These are phyloP conservation scores for Pterula multifida DNA, from an alignment of 1,284 basidiomycete species.

Conservation along the genomic window DNA sequence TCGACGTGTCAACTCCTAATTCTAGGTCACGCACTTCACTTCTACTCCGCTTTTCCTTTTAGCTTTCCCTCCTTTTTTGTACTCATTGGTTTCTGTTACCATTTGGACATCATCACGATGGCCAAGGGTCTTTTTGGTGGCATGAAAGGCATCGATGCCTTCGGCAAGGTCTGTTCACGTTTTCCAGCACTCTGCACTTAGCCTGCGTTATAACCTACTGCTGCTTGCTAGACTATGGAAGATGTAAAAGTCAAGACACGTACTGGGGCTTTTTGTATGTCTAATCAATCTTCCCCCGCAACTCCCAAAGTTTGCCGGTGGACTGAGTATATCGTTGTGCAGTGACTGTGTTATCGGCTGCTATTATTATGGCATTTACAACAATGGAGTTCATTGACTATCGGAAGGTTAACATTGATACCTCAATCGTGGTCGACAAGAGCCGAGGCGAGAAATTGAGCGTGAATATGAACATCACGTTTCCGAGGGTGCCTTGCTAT, in stretches of 20 bases:
- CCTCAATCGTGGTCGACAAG: slow-evolving; percentile 85
- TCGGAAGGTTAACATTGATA: slow-evolving; percentile 76
- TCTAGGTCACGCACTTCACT: background rate
- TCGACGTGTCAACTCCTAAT: background rate
- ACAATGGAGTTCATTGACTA: slow-evolving; percentile 96
- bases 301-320: slow-evolving; percentile 5
- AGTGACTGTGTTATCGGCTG: slow-evolving; percentile 90
- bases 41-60: slow-evolving; percentile 14
- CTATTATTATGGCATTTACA: slow-evolving; percentile 86
- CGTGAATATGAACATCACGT: slow-evolving; percentile 88
- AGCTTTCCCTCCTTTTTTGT: slow-evolving; percentile 19
- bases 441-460: slow-evolving; percentile 91
- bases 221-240: slow-evolving; percentile 70
- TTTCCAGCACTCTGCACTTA: slow-evolving; percentile 5
- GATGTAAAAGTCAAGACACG: slow-evolving; percentile 97
- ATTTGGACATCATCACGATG: slow-evolving; percentile 32
- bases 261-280: slow-evolving; percentile 81
- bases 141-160: slow-evolving; percentile 88
- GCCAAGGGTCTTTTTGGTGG: slow-evolving; percentile 64
- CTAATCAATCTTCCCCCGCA: slow-evolving; percentile 1
- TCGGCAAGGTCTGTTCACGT: slow-evolving; percentile 73
- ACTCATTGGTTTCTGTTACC: slow-evolving; percentile 16
- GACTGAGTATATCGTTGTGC: slow-evolving; percentile 3
- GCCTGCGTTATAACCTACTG: slow-evolving; percentile 8
- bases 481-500: slow-evolving; percentile 96